Conservation (phyloP, 2,329 filamentous ascomycete species). For the Malbranchea cinnamomea region DNA sequence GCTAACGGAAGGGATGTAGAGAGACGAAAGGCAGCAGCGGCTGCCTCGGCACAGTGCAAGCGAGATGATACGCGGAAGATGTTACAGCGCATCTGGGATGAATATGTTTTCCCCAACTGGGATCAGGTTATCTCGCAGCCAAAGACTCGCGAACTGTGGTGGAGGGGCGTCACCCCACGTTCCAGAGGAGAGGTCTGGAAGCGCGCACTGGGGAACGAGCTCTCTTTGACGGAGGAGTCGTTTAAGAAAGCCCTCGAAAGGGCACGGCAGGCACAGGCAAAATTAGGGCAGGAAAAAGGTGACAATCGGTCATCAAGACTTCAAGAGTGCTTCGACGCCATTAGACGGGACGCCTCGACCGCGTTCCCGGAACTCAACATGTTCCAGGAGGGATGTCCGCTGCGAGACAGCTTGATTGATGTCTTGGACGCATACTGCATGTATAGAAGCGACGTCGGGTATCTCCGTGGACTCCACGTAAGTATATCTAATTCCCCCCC, state of each 20-base stretch:
- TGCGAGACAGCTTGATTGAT: constrained; percentile 41
- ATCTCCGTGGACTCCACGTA: constrained; percentile 43
- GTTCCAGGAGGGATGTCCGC: constrained; percentile 39
- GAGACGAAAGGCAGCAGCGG: constrained; percentile 34
- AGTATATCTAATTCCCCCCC: constrained; percentile 12
- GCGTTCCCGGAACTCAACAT: constrained; percentile 45
- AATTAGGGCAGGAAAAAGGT: constrained; percentile 26
- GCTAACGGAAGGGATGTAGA: constrained; percentile 24
- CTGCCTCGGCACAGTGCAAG: constrained; percentile 33
- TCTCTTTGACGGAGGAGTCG: constrained; percentile 39
- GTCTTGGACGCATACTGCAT: constrained; percentile 48
- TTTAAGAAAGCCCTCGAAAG: constrained; percentile 43
- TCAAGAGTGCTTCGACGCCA: constrained; percentile 38
- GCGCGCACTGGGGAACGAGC: constrained; percentile 46
- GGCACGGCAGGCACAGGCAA: constrained; percentile 34
- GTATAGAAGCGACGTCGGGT: constrained; percentile 49
- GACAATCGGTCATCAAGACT: constrained; percentile 29
- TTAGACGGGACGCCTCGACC: constrained; percentile 37
- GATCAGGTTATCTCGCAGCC: constrained; percentile 38
- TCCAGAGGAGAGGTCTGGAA: constrained; percentile 44
- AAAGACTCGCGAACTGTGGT: constrained; percentile 47
- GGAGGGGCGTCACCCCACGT: constrained; percentile 45
- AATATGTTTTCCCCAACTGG: constrained; percentile 46
- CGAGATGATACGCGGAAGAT: constrained; percentile 38
- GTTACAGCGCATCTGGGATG: constrained; percentile 46